Conservation (phyloP, 768 basidiomycete species). For the Myochromella boudieri region DNA sequence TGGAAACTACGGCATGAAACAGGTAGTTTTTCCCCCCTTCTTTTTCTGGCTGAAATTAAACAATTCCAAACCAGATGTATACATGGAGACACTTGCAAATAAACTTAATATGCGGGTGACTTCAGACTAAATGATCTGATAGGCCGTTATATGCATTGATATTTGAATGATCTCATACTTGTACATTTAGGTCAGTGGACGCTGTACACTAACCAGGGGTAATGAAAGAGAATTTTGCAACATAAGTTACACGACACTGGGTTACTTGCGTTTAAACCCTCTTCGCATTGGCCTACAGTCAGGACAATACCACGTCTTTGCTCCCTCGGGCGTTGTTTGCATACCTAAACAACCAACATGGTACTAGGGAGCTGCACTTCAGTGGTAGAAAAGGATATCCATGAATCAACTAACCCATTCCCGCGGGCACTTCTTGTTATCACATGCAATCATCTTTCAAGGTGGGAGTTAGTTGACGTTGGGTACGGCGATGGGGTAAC, state of each 20-base stretch:
- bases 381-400: neutral
- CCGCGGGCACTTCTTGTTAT: constrained; percentile 62
- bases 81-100: constrained; percentile 85
- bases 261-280: constrained; percentile 25
- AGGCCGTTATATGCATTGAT: neutral
- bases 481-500: constrained; percentile 18
- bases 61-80: constrained; percentile 58
- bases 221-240: neutral
- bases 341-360: constrained; percentile 70
- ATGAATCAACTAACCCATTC: constrained; percentile 75
- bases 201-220: neutral
- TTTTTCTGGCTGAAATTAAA: constrained; percentile 3
- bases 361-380: constrained; percentile 47
- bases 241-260: neutral
- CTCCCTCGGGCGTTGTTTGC: constrained; percentile 53
- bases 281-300: constrained; percentile 51
- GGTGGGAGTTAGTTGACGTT: neutral
- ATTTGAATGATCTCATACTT: neutral
- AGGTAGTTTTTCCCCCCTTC: constrained; percentile 37
- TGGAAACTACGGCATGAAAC: constrained; percentile 78
- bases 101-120: constrained; percentile 63
- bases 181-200: neutral
- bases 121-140: constrained; percentile 11
- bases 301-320: constrained; percentile 64
- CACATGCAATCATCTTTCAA: constrained; percentile 84